phyloP scores from a whole-genome alignment of 176 grass and related monocot species.

The Oryza brachyantha region DNA sequence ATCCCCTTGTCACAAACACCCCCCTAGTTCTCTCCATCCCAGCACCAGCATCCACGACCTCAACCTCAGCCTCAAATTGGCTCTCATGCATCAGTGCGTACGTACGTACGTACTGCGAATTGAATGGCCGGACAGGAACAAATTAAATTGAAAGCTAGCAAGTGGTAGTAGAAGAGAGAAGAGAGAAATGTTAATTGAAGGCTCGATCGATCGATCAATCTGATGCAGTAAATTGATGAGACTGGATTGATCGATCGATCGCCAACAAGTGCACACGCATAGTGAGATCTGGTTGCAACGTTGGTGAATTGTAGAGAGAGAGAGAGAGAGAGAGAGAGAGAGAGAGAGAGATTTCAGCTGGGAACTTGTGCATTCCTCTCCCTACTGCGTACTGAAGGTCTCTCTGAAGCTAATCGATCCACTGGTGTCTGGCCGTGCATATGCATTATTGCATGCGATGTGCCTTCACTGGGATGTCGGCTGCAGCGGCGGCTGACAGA shows the following conservation, averaged over 20 bases:
- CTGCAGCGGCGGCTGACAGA: not conserved
- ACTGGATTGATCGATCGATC: not conserved
- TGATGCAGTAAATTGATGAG: not conserved
- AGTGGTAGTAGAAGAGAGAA: not conserved
- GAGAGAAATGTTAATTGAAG: not conserved
- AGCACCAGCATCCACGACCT: not conserved
- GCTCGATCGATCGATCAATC: not conserved
- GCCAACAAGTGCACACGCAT: not conserved
- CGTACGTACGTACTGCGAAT: not conserved
- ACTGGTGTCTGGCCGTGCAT: conserved; percentile 1
- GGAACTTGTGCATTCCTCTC: conserved; percentile 22
- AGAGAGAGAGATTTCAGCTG: not conserved
- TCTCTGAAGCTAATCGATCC: too few species aligned
- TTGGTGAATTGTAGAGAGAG: not conserved
- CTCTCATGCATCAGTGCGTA: not conserved
- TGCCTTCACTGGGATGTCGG: conserved; percentile 1
- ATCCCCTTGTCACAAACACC: too few species aligned
- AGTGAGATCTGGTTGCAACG: not conserved
- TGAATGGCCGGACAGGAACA: not conserved
- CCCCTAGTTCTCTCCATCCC: too few species aligned
- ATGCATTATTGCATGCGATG: not conserved
- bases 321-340: too few species aligned
- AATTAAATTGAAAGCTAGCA: not conserved
- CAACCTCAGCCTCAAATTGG: too few species aligned
- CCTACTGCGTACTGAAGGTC: not conserved